These are phyloP conservation scores for Scleroderma citrinum DNA, from an alignment of 768 basidiomycete species.

Conservation along the genomic window DNA sequence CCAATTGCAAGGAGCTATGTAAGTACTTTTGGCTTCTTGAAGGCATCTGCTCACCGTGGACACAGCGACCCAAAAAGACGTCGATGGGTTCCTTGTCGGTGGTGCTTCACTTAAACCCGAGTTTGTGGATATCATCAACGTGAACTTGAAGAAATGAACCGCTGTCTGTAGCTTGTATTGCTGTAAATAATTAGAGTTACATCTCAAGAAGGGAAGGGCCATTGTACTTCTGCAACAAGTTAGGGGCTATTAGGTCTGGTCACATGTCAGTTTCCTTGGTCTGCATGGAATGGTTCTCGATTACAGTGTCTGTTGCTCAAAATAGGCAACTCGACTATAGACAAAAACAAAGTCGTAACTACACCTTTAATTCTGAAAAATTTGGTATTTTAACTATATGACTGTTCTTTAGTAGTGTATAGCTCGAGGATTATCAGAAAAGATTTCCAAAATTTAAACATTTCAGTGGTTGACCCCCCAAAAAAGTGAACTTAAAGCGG, in stretches of 20 bases:
- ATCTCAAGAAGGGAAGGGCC: too few species aligned
- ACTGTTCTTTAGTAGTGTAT: not conserved
- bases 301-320: not conserved
- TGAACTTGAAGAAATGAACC: conserved; percentile 33
- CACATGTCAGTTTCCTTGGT: too few species aligned
- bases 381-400: not conserved
- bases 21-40: conserved; percentile 23
- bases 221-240: too few species aligned
- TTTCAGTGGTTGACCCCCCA: conserved; percentile 1
- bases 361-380: not conserved
- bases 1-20: conserved; percentile 86
- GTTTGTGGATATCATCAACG: conserved; percentile 88
- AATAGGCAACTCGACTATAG: not conserved
- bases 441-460: not conserved
- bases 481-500: not conserved
- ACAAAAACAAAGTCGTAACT: not conserved
- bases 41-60: not conserved
- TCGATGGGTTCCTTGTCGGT: conserved; percentile 97
- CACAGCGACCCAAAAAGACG: conserved; percentile 68
- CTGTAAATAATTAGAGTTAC: not conserved
- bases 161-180: not conserved
- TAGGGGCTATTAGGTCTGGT: too few species aligned
- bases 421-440: not conserved
- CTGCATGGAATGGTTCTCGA: too few species aligned
- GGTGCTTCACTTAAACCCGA: conserved; percentile 98